These are phyloP conservation scores for Neurospora crassa DNA, from an alignment of 2,329 filamentous ascomycete genomes.

Conservation along the genomic window DNA sequence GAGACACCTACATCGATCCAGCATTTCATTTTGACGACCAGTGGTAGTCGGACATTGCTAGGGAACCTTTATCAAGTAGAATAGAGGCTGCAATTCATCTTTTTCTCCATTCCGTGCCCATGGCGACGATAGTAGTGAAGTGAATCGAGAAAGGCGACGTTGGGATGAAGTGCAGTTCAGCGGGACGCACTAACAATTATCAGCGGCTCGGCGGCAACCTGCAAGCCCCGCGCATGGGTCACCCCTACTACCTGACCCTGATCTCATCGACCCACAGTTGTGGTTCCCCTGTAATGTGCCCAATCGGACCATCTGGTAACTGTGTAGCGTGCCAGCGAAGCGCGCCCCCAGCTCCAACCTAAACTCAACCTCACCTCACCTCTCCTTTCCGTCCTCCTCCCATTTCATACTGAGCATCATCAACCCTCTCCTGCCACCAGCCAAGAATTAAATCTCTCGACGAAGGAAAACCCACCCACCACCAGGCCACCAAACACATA, in stretches of 20 bases:
- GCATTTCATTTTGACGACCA: not conserved
- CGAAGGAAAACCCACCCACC: not conserved
- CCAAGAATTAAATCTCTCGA: not conserved
- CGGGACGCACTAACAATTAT: not conserved
- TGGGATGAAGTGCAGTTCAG: not conserved
- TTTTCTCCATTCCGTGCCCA: not conserved
- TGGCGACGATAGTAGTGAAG: not conserved
- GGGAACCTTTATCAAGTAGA: not conserved
- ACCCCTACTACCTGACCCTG: not conserved
- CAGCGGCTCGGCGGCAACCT: not conserved
- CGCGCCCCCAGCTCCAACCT: not conserved
- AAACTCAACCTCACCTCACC: not conserved
- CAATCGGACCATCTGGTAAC: not conserved
- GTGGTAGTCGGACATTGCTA: not conserved
- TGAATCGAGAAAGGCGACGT: not conserved
- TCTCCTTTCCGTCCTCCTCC: not conserved
- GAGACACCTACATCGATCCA: not conserved
- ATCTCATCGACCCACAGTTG: not conserved
- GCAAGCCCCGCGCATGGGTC: not conserved
- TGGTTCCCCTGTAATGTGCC: not conserved
- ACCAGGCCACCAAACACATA: not conserved
- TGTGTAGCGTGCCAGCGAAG: not conserved
- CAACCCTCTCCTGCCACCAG: not conserved
- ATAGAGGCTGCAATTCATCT: not conserved
- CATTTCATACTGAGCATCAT: not conserved